Percentiles rank a stretch among this genome's conserved stretches.
Conservation (phyloP, 345 rosid genomes). For the Zanthoxylum bungeanum region DNA sequence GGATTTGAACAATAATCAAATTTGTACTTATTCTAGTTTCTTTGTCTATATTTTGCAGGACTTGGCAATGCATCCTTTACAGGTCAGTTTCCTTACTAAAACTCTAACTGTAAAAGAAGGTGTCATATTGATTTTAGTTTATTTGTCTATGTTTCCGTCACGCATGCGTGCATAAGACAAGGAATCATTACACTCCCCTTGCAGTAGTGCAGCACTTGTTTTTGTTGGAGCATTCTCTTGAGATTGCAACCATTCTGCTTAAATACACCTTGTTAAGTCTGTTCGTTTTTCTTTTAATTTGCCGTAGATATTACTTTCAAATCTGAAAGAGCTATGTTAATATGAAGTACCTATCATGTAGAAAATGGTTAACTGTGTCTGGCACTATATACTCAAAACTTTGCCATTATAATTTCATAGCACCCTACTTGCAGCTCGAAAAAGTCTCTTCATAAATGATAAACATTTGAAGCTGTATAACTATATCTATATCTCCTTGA, state of each 20-base stretch:
- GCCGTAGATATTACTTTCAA: not conserved
- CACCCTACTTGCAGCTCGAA: not conserved
- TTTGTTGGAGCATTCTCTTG: not conserved
- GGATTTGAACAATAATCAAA: not conserved
- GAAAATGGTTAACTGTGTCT: no score
- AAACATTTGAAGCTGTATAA: no score
- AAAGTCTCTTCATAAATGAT: not conserved
- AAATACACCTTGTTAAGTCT: no score
- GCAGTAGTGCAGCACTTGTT: not conserved
- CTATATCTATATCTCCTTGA: no score
- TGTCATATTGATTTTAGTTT: slow-evolving; percentile 5
- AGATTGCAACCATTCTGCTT: not conserved
- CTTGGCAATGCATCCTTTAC: slow-evolving; percentile 60
- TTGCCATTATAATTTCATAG: not conserved
- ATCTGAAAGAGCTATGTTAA: not conserved
- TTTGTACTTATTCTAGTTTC: slow-evolving; percentile 3
- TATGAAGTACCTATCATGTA: no score
- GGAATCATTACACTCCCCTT: not conserved
- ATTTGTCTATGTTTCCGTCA: not conserved
- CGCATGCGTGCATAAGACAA: not conserved
- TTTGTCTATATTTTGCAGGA: slow-evolving; percentile 42
- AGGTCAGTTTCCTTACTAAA: slow-evolving; percentile 42
- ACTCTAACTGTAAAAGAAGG: not conserved
- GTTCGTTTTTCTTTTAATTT: not conserved
- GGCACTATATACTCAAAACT: not conserved